Evolutionary conservation across 495 filamentous ascomycete genomes (phyloP), one percentile per base, ranked within the genome.

Genomic region (Trichoderma gamsii): DNA sequence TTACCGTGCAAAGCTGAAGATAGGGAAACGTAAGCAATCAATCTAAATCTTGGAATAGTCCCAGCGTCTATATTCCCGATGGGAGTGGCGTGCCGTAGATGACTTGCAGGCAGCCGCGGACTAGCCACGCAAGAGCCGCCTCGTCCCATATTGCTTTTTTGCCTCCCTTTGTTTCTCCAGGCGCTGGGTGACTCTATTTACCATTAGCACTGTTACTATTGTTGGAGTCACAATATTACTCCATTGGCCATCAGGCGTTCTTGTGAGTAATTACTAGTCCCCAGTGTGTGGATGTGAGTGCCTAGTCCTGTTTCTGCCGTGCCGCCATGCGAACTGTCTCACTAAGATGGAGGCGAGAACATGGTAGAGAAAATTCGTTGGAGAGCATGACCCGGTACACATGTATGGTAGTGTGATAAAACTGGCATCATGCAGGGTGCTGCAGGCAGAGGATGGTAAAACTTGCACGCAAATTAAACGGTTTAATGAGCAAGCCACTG

Each of bases 351-450:
- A 61, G 12, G 12, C 23, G 12, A 32, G 23, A 12, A 61, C 23
- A 21, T 21, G 29, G 29, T 13, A 61, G 7, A 21, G 29, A 61
- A 61, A 29, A 29, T 35, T 32, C 16, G 23, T 15, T 29, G 23
- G 56, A 32, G 56, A 13, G 12, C 56, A 61, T 61, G 56, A 32
- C 56, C 23, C 56, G 15, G 56, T 61, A 23, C 13, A 18, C 27
- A 29, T 16, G 56, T 32, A 61, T 21, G 27, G 56, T 29, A 61
- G 56, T 61, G 56, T 61, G 56, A 61, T 61, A 15, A 7, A 18
- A 61, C 49, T 61, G 56, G 56, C 25, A 61, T 23, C 56, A 27
- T 61, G 56, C 56, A 61, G 56, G 56, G 56, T 61, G 56, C 56
- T 61, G 56, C 56, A 61, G 56, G 56, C 56, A 32, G 56, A 59